These are phyloP conservation scores for Chenopodium album DNA, from an alignment of 148 eudicot genomes.

Conservation along the genomic window DNA sequence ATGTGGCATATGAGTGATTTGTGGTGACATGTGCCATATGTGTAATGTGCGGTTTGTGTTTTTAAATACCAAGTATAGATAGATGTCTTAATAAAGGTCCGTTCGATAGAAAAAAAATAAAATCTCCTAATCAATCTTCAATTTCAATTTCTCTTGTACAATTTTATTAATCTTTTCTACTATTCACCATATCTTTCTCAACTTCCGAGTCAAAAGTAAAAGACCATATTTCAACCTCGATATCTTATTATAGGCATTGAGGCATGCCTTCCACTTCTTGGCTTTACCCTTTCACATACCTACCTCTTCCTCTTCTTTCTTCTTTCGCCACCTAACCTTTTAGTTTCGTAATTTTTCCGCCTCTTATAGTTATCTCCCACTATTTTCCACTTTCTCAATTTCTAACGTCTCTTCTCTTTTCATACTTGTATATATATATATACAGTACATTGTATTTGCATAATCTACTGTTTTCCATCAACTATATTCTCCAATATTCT, in stretches of 20 bases:
- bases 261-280: background rate
- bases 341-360: background rate
- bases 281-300: background rate
- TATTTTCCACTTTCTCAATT: background rate
- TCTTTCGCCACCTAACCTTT: background rate
- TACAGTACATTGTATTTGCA: background rate
- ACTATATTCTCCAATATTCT: background rate
- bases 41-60: too few relatives aligned
- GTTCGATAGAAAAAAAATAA: too few relatives aligned
- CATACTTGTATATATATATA: background rate
- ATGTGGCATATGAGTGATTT: too few relatives aligned
- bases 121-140: background rate
- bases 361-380: background rate
- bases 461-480: background rate
- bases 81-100: too few relatives aligned
- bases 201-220: background rate
- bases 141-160: background rate
- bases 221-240: too few relatives aligned
- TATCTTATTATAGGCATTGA: too few relatives aligned
- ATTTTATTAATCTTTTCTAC: too few relatives aligned
- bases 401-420: background rate
- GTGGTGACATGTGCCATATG: too few relatives aligned
- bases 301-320: background rate
- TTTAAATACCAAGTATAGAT: too few relatives aligned
- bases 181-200: too few relatives aligned